Conservation (phyloP, 2,329 filamentous ascomycete species). For the Alternaria solani region DNA sequence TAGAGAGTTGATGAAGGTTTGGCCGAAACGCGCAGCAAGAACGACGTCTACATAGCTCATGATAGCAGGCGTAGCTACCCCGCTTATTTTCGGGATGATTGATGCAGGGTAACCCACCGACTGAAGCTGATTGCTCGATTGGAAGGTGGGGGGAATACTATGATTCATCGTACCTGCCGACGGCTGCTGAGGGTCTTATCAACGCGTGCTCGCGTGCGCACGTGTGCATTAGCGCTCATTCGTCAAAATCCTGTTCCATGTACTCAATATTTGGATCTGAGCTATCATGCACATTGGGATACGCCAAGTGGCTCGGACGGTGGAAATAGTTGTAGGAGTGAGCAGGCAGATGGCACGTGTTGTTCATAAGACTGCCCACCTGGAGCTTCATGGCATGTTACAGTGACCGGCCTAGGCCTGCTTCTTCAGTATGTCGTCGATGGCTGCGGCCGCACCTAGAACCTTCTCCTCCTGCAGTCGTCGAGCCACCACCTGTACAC, state of each 20-base stretch:
- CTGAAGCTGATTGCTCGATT: slow-evolving; percentile 8
- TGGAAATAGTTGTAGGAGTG: background rate
- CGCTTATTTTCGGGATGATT: slow-evolving; percentile 15
- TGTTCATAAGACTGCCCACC: background rate
- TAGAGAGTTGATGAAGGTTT: background rate
- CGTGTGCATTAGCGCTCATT: slow-evolving; percentile 13
- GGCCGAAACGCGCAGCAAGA: background rate
- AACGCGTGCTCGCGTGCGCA: slow-evolving; percentile 21
- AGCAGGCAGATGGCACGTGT: background rate
- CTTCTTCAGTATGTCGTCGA: slow-evolving; percentile 27
- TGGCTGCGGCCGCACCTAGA: slow-evolving; percentile 45
- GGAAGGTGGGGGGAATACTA: slow-evolving; percentile 14
- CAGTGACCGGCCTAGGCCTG: background rate
- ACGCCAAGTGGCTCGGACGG: background rate
- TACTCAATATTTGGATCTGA: background rate
- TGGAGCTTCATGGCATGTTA: background rate
- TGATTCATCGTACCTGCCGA: slow-evolving; percentile 18
- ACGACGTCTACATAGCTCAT: slow-evolving; percentile 1
- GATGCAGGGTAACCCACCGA: background rate
- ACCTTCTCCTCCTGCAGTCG: slow-evolving; percentile 51
- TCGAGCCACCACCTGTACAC: slow-evolving; percentile 48
- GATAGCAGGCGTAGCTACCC: slow-evolving; percentile 22
- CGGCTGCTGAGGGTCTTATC: slow-evolving; percentile 21
- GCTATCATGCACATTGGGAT: background rate
- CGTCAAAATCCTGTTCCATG: background rate